phyloP scores from a whole-genome alignment of 2,329 filamentous ascomycete species.

The Cladosporium cucumerinum region DNA sequence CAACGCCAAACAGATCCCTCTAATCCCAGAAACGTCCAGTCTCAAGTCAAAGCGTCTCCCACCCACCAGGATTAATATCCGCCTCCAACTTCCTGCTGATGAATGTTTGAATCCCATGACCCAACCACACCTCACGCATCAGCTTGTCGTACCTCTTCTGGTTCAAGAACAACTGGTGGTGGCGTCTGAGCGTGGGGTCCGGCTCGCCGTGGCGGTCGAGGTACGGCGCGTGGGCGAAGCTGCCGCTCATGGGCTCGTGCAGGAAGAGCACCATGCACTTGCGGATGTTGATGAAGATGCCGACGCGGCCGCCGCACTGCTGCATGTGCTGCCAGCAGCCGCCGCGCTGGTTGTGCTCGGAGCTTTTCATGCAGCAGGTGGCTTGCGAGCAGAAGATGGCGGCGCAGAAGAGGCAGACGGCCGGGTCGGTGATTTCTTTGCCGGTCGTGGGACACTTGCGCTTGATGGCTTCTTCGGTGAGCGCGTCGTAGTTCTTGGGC shows the following conservation, averaged over 20 bases:
- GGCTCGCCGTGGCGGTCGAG: conserved; percentile 95
- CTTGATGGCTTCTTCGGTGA: conserved; percentile 88
- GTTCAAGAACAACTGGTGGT: conserved; percentile 85
- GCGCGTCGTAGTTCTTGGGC: conserved; percentile 83
- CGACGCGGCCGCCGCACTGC: conserved; percentile 85
- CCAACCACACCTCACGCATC: conserved; percentile 79
- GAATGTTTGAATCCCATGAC: conserved; percentile 80
- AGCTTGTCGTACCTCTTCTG: conserved; percentile 91
- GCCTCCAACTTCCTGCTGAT: conserved; percentile 89
- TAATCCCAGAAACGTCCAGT: background rate
- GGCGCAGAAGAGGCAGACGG: conserved; percentile 89
- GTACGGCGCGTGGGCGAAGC: conserved; percentile 84
- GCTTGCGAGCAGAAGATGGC: conserved; percentile 96
- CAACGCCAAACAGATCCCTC: background rate
- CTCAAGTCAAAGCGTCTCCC: conserved; percentile 65
- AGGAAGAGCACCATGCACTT: conserved; percentile 91
- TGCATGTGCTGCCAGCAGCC: conserved; percentile 88
- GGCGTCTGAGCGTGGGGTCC: conserved; percentile 80
- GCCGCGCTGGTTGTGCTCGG: conserved; percentile 49
- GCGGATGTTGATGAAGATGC: conserved; percentile 93
- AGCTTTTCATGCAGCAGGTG: conserved; percentile 73
- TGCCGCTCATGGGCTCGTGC: conserved; percentile 72
- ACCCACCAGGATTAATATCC: conserved; percentile 95
- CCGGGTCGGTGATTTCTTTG: conserved; percentile 86
- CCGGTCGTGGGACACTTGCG: conserved; percentile 82